Base-by-base conservation (phyloP, 73 alveolate species). In the Paramecium pentaurelia region DNA sequence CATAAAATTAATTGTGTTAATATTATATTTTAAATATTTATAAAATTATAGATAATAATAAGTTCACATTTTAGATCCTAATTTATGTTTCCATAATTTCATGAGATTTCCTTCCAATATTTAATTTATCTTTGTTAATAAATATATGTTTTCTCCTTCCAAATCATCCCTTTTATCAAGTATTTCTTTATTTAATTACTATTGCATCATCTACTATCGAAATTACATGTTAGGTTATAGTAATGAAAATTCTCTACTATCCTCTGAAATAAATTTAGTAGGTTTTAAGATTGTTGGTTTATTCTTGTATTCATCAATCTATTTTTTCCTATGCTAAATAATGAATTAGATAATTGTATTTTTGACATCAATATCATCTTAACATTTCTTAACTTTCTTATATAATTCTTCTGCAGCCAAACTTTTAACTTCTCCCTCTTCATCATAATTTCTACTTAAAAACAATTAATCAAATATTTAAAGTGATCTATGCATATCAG, bases 171-270 rank as follows among this genome's bases (percentile, higher is more conserved):
- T 88, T 3, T 68, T 60, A 12, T 88, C 94, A 10, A 88, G 49
- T 20, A 71, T 32, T 59, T 71, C 92, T 28, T 88, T 83, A 28
- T 58, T 88, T 27, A 88, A 20, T 40, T 40, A 25, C 60, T 59
- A 37, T 49, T 88, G 60, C 38, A 38, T 30, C 94, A 88, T 88
- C 37, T 71, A n/a, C 42, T 71, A 47, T 45, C 73, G 25, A 37
- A 60, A 40, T 73, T 71, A 12, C 86, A 88, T 71, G 71, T 88
- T 88, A 44, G 94, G 94, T 12, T 77, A 49, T 6, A 88, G 86
- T 11, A 88, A 22, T 59, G 94, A 70, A 51, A 88, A 88, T 71
- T 88, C 94, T 49, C 83, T 88, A 70, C 89, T 68, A 16, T 88
- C 94, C 36, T 88, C 94, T 18, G 94, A 71, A 12, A 47, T 71